Evolutionary conservation across 352 stramenopile species (phyloP), one percentile per base, ranked within the genome.

Genomic region (Phytophthora fragariae): DNA sequence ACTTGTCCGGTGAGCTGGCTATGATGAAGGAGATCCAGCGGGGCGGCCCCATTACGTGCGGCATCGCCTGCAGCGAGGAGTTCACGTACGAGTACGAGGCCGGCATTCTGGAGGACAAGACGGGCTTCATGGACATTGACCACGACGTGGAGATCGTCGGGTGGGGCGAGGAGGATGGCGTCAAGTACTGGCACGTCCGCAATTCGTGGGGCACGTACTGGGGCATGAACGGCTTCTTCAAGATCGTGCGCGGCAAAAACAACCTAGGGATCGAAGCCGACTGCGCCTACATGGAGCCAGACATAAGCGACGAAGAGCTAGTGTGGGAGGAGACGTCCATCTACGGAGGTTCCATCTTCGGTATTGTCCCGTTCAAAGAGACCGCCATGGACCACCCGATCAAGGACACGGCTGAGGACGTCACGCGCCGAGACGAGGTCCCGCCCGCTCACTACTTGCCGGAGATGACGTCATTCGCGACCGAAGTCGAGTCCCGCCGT

Each of bases 151-250:
- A 94, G 61, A 55, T 94, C 27, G 86, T 96, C 29, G 97, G 97
- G 15, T 99, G 97, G 97, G 97, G 97, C 61, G 88, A 92, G 55
- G 86, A 93, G 44, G 81, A 97, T 61, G 83, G 92, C 68, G 76
- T 95, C 68, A 97, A 98, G 82, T 99, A 98, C 83, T 99, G 97
- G 97, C 96, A 99, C 80, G 85, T 98, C 37, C 94, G 97, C 64
- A 98, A 99, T 91, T 93, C 92, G 71, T 89, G 98, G 95, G 97
- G 97, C 44, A 94, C 82, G 12, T 94, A 93, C 72, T 99, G 96
- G 97, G 97, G 97, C 33, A 97, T 99, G 89, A 97, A 98, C 64
- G 98, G 97, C 39, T 99, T 97, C 73, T 98, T 99, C 81, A 93
- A 97, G 72, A 94, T 99, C 68, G 82, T 97, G 33, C 87, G 91